A percentile compares a stretch with the other conserved stretches of the same genome.
Conservation (phyloP, 2,329 filamentous ascomycete genomes). For the Aspergillus flavus region DNA sequence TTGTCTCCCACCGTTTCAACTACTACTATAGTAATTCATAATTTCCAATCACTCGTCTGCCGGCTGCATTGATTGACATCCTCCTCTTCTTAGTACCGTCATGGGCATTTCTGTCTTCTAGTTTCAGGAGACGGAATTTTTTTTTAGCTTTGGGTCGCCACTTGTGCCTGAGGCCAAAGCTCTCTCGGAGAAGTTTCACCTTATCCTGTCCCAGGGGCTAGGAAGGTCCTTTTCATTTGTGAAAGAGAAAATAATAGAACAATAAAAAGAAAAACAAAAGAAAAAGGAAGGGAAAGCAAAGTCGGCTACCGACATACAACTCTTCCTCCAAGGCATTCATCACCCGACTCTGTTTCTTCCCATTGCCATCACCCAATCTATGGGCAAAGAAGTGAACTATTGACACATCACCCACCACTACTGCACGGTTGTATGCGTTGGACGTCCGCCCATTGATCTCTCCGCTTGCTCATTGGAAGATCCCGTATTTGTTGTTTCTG, state of each 20-base stretch:
- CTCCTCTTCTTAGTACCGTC: background rate
- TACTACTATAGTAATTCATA: background rate
- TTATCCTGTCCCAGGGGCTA: conserved; percentile 2
- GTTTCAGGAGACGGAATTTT: conserved; percentile 19
- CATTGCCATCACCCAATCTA: conserved; percentile 1
- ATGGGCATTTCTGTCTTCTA: conserved; percentile 14
- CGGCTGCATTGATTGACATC: background rate
- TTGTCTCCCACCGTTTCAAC: background rate
- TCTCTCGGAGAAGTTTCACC: background rate
- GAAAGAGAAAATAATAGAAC: background rate
- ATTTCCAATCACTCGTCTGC: background rate
- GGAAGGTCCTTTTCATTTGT: conserved; percentile 8
- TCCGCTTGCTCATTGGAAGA: conserved; percentile 1
- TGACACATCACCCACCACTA: conserved; percentile 4
- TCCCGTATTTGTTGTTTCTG: background rate
- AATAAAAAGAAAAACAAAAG: background rate
- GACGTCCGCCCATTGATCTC: background rate
- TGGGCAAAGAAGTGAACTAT: conserved; percentile 1
- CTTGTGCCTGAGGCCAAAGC: conserved; percentile 2
- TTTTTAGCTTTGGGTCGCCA: conserved; percentile 16
- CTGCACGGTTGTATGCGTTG: conserved; percentile 6
- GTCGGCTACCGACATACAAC: background rate
- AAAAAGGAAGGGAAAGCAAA: background rate
- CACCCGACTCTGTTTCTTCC: background rate
- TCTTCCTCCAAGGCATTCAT: background rate